Evolutionary conservation across 1,284 basidiomycete species (phyloP).

Genomic region (Moesziomyces aphidis): DNA sequence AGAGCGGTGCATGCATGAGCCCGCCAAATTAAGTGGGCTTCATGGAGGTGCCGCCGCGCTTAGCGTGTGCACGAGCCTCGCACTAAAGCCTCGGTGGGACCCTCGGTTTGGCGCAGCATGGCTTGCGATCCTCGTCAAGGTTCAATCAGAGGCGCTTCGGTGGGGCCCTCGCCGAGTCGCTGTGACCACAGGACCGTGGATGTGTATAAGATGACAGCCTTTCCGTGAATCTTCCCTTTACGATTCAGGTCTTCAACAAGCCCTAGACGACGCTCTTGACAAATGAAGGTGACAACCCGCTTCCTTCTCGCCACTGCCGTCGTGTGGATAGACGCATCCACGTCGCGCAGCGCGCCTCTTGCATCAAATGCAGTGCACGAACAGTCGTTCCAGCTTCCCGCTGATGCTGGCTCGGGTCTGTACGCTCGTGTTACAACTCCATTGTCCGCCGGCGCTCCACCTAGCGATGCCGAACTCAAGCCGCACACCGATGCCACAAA

Average conservation of each 20-base stretch:
- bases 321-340: neutral
- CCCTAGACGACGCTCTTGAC: neutral
- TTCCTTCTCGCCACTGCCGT: neutral
- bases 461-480: neutral
- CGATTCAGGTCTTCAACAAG: neutral
- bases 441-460: neutral
- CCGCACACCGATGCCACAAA: neutral
- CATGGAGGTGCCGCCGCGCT: no score
- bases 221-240: neutral
- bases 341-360: neutral
- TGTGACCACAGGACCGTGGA: no score
- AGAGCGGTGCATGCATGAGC: no score
- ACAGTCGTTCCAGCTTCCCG: constrained; percentile 11
- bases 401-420: neutral
- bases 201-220: no score
- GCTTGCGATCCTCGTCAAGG: no score
- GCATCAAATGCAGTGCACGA: neutral
- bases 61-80: no score
- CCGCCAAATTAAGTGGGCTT: no score
- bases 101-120: no score
- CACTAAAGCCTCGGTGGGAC: no score
- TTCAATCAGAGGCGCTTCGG: no score
- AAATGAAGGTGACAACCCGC: neutral
- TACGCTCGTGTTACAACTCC: neutral
- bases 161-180: no score